Base-by-base conservation (phyloP, 371 early-diverging fungal genomes). In the Mortierella sp. region DNA sequence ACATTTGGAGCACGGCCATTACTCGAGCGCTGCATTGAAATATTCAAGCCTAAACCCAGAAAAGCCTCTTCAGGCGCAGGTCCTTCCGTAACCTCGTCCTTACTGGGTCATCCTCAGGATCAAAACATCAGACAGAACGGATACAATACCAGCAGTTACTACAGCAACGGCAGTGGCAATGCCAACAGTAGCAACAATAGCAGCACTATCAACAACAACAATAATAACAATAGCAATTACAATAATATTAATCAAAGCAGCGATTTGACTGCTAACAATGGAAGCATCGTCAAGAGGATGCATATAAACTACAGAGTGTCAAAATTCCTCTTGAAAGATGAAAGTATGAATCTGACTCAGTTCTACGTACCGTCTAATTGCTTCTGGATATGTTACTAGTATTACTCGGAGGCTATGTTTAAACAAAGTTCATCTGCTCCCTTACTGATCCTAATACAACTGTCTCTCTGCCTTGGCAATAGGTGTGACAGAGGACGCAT, bases 1-100 rank as follows among this genome's bases (percentile, higher is more conserved):
- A 58, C 70, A 70, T 70, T 71, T 32, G 72, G 78, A 23, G 78
- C 78, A 68, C 64, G 78, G 34, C 78, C 78, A 23, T 26, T 77
- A 37, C 62, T 77, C 19, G 51, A 55, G 3, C 69, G 28, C 1
- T 72, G 78, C 58, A 58, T 70, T 53, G 31, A 59, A 8, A 1
- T 64, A 22, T 28, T 57, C 45, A 62, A 29, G 32, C 60, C 56
- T 29, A 32, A 23, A 13, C 49, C 32, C 53, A 40, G 37, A 34
- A n/a, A 26, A 8, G 28, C 26, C 17, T 26, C 22, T 22, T 15
- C 65, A 15, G 34, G 22, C 10, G 49, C 26, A 53, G 65, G 1
- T 34, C 32, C 57, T 57, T 61, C 56, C 43, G 60, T 32, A 31
- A 34, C 70, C 10, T 55, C 59, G 8, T 59, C 70, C 13, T 62